phyloP scores from a whole-genome alignment of 306 rosid species.

The Cajanus cajan region DNA sequence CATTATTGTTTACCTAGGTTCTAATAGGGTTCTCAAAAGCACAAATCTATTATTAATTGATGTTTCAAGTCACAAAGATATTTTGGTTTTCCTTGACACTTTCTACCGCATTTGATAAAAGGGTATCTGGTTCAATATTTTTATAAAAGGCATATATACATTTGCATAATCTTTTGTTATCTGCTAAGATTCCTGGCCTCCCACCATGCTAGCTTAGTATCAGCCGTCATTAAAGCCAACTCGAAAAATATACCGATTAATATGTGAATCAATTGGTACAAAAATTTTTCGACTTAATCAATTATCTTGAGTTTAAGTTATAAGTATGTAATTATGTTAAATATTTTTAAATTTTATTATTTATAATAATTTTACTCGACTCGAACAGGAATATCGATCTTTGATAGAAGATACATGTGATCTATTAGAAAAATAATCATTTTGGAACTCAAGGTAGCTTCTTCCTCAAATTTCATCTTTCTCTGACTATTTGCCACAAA shows the following conservation, averaged over 20 bases:
- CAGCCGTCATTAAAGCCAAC: constrained; percentile 21
- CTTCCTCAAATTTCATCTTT: constrained; percentile 47
- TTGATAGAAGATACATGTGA: too few species aligned
- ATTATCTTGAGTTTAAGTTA: too few species aligned
- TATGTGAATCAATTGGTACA: too few species aligned
- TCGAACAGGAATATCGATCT: too few species aligned
- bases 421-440: neutral
- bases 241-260: neutral
- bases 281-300: too few species aligned
- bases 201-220: constrained; percentile 43
- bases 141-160: constrained; percentile 26
- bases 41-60: constrained; percentile 22
- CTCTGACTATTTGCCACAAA: constrained; percentile 51
- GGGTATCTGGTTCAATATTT: constrained; percentile 48
- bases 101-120: constrained; percentile 38
- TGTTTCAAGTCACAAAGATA: constrained; percentile 18
- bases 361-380: too few species aligned
- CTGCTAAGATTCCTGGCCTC: constrained; percentile 61
- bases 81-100: constrained; percentile 18
- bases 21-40: constrained; percentile 10
- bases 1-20: constrained; percentile 28
- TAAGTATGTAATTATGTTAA: too few species aligned
- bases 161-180: constrained; percentile 53
- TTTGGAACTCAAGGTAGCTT: constrained; percentile 34
- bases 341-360: too few species aligned